Evolutionary conservation across 1,139 yeast genomes (phyloP), one percentile per base, ranked within the genome.

Genomic region (Geotrichum macrosporum): DNA sequence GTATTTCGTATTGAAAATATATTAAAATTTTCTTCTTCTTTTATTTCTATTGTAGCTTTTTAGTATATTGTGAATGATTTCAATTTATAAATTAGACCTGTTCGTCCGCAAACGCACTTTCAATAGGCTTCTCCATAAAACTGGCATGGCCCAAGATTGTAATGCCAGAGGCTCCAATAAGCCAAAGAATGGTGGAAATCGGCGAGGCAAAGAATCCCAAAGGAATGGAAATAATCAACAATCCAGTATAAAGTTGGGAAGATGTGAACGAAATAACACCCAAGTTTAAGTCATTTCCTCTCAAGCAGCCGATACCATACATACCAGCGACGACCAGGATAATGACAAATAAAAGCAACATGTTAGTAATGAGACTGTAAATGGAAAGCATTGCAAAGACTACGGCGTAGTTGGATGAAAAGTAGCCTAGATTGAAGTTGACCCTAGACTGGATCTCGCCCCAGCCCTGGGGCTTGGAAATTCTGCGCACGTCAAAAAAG

Each of bases 111-210:
- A 92, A 92, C 30, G 94, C 96, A 40, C 95, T 84, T 72, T 92
- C 98, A 59, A 94, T 88, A 38, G 98, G 98, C 72, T 92, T 92
- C 66, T 94, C 98, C 87, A 94, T 80, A 56, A 94, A 77, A 12
- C 94, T 71, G 47, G 98, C 97, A 68, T 94, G 99, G 12, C 95
- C 80, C 48, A 89, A 73, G 44, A 94, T 92, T 42, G 84, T 70
- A 46, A 88, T 94, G 35, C 85, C 82, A 19, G 96, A 84, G 6
- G 96, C 94, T 57, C 98, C 99, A 63, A 94, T 80, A 59, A 94
- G 77, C 98, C 98, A 94, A 78, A 94, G 76, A 73, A 94, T 71
- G 26, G 98, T 88, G 50, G 94, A 78, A 58, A 94, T 77, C 44
- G 98, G 98, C 57, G 95, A 83, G 21, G 98, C 97, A 59, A 88